Conservation (phyloP, 1,284 basidiomycete species). For the Microbotryum intermedium region DNA sequence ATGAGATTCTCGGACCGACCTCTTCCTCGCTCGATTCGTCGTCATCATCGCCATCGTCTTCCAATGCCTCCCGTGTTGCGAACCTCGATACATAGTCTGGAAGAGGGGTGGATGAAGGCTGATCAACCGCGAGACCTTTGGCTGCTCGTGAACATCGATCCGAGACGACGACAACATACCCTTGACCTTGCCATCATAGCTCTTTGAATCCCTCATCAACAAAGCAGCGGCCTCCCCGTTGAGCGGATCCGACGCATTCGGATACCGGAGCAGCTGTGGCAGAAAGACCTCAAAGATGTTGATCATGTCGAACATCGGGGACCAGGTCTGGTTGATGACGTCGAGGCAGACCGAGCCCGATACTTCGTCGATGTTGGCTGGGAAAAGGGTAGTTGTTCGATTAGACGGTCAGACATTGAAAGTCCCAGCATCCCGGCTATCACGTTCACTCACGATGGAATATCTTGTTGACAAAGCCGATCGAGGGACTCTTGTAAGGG, state of each 20-base stretch:
- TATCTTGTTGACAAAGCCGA: slow-evolving; percentile 99
- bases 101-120: neutral
- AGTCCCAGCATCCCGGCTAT: too few relatives aligned
- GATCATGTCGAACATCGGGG: slow-evolving; percentile 99
- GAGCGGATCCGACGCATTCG: slow-evolving; percentile 93
- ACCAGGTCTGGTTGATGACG: slow-evolving; percentile 99
- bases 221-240: slow-evolving; percentile 96
- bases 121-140: neutral
- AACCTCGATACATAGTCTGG: slow-evolving; percentile 77
- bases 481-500: slow-evolving; percentile 96
- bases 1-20: slow-evolving; percentile 36
- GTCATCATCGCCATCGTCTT: slow-evolving; percentile 48
- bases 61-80: slow-evolving; percentile 66
- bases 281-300: slow-evolving; percentile 99
- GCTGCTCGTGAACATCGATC: neutral
- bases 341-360: slow-evolving; percentile 75
- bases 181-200: slow-evolving; percentile 85
- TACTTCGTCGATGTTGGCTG: slow-evolving; percentile 37
- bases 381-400: too few relatives aligned
- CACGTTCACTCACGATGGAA: slow-evolving; percentile 61
- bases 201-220: slow-evolving; percentile 92
- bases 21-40: slow-evolving; percentile 55
- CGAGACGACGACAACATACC: slow-evolving; percentile 45
- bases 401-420: too few relatives aligned
- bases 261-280: slow-evolving; percentile 91